These are phyloP conservation scores for Ustilago loliicola DNA, from an alignment of 1,284 basidiomycete genomes.

Conservation along the genomic window DNA sequence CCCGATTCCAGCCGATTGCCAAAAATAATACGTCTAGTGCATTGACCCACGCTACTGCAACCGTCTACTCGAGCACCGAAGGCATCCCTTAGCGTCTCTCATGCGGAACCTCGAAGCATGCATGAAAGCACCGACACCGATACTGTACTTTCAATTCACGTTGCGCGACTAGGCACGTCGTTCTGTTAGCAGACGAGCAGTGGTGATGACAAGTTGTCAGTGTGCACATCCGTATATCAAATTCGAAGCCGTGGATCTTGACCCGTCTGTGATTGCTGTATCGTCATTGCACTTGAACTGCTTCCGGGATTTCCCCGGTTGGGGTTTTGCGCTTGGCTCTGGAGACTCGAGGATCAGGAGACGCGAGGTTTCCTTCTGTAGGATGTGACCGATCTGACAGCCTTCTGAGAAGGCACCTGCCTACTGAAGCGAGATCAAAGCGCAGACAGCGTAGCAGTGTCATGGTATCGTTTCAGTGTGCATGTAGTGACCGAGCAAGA, in stretches of 20 bases:
- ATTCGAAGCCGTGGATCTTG: neutral
- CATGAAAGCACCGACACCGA: neutral
- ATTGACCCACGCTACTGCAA: neutral
- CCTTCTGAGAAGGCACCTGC: too few species aligned
- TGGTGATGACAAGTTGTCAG: neutral
- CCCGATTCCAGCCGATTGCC: slow-evolving; percentile 10
- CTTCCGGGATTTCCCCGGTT: neutral
- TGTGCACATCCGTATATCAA: neutral
- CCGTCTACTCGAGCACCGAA: too few species aligned
- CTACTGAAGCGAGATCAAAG: too few species aligned
- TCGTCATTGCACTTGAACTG: slow-evolving; percentile 2
- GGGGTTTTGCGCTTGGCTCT: neutral
- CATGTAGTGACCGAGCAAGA: too few species aligned
- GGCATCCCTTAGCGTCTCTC: neutral
- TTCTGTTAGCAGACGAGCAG: too few species aligned
- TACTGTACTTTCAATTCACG: neutral
- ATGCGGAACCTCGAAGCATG: neutral
- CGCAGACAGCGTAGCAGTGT: too few species aligned
- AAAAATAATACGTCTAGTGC: slow-evolving; percentile 10
- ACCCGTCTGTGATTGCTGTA: neutral
- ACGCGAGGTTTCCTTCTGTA: neutral
- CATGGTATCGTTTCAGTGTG: too few species aligned
- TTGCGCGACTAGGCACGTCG: too few species aligned
- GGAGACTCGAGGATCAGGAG: neutral
- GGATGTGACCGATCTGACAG: neutral